A percentile compares a stretch with the other conserved stretches of the same genome.
Conservation (phyloP, 768 basidiomycete genomes). For the Russula earlei region DNA sequence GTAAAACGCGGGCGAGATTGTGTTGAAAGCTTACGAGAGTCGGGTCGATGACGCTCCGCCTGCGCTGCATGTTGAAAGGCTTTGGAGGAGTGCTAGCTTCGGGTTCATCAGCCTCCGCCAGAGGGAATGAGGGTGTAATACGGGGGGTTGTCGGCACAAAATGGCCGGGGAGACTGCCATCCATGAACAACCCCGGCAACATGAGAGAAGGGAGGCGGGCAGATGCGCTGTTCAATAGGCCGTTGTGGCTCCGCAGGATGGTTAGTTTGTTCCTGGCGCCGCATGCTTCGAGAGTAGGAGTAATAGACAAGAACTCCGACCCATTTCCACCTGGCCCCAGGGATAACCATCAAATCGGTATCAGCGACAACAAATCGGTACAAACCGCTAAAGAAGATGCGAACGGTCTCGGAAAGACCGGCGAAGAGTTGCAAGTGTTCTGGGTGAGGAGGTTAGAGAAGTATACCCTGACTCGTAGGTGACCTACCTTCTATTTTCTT, state of each 20-base stretch:
- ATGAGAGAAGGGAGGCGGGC: conserved; percentile 43
- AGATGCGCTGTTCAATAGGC: conserved; percentile 34
- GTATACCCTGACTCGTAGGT: background rate
- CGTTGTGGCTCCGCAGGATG: conserved; percentile 42
- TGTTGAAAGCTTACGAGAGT: conserved; percentile 30
- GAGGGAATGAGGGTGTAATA: background rate
- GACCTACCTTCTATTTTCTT: conserved; percentile 14
- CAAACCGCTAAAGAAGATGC: conserved; percentile 14
- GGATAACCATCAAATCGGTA: background rate
- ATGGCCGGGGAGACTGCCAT: conserved; percentile 25
- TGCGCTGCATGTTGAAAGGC: background rate
- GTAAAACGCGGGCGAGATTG: background rate
- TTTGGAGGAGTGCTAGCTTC: background rate
- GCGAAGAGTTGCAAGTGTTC: conserved; percentile 14
- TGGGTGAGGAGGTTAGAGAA: background rate
- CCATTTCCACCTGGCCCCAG: conserved; percentile 43
- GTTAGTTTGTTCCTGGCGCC: conserved; percentile 59
- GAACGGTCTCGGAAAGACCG: conserved; percentile 7
- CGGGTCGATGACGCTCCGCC: conserved; percentile 23
- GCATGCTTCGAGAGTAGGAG: conserved; percentile 48
- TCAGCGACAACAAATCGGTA: background rate
- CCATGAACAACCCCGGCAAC: conserved; percentile 42
- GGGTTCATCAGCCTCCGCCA: background rate
- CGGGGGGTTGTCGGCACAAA: background rate
- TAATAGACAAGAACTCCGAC: conserved; percentile 43